These are phyloP conservation scores for Pseudovirgaria hyperparasitica DNA, from an alignment of 2,329 filamentous ascomycete genomes.

Conservation along the genomic window DNA sequence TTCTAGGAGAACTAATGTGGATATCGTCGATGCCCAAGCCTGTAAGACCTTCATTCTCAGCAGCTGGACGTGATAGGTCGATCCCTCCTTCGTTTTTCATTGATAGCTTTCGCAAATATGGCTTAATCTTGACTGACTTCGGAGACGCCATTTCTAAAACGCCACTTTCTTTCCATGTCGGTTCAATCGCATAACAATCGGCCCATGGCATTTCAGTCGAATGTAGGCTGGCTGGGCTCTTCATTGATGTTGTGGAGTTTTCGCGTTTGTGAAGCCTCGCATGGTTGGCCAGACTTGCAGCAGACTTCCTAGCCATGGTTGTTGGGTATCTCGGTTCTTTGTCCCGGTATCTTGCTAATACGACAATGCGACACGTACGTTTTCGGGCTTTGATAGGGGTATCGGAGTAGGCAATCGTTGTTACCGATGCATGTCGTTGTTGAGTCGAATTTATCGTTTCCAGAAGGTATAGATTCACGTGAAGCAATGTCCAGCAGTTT, in stretches of 20 bases:
- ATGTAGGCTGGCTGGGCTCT: constrained; percentile 19
- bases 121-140: constrained; percentile 36
- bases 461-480: too few relatives aligned
- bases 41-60: constrained; percentile 39
- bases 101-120: constrained; percentile 41
- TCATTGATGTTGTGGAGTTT: constrained; percentile 24
- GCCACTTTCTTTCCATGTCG: too few relatives aligned
- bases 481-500: too few relatives aligned
- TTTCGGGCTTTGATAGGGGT: too few relatives aligned
- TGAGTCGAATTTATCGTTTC: too few relatives aligned
- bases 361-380: not conserved
- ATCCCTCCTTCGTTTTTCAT: constrained; percentile 36
- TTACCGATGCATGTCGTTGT: too few relatives aligned
- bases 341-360: not conserved
- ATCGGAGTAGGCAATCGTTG: too few relatives aligned
- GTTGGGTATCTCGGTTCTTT: too few relatives aligned
- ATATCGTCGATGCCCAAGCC: constrained; percentile 42
- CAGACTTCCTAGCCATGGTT: constrained; percentile 11
- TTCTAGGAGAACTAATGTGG: constrained; percentile 19
- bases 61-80: constrained; percentile 41
- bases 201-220: constrained; percentile 6
- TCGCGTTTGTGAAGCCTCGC: constrained; percentile 28
- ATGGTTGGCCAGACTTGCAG: constrained; percentile 17
- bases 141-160: too few relatives aligned
- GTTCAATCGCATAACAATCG: too few relatives aligned